Conservation (phyloP, 768 basidiomycete species). For the Mycena alexandri region DNA sequence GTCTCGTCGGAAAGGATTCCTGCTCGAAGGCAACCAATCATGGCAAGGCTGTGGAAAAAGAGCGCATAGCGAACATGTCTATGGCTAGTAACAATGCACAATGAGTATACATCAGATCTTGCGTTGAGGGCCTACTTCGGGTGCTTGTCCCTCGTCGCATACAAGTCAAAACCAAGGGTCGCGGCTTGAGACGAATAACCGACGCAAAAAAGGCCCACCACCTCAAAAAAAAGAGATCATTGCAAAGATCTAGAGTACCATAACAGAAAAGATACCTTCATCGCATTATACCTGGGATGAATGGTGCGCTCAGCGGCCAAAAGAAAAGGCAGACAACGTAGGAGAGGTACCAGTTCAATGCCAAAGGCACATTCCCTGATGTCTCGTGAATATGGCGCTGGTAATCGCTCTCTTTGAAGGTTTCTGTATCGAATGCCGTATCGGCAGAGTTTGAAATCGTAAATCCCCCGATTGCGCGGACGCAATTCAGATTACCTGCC, state of each 20-base stretch:
- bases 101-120: neutral
- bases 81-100: constrained; percentile 56
- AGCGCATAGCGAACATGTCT: constrained; percentile 75
- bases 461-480: constrained; percentile 74
- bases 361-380: constrained; percentile 64
- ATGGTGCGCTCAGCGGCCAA: neutral
- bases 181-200: constrained; percentile 73
- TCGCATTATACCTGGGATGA: constrained; percentile 68
- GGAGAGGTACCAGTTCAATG: constrained; percentile 67
- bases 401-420: constrained; percentile 69
- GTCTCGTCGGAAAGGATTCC: constrained; percentile 52
- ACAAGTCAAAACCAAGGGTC: constrained; percentile 71
- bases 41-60: constrained; percentile 78
- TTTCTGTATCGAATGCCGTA: constrained; percentile 71
- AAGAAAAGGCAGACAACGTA: neutral
- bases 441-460: constrained; percentile 63
- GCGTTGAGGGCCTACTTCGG: constrained; percentile 69
- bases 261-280: constrained; percentile 58
- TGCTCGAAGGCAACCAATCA: constrained; percentile 70
- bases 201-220: constrained; percentile 73
- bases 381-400: constrained; percentile 56
- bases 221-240: constrained; percentile 51
- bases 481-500: constrained; percentile 69
- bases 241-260: neutral
- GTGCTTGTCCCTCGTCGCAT: constrained; percentile 67